Evolutionary conservation across 2,329 filamentous ascomycete genomes (phyloP).

Genomic region (Pseudocercospora musae): DNA sequence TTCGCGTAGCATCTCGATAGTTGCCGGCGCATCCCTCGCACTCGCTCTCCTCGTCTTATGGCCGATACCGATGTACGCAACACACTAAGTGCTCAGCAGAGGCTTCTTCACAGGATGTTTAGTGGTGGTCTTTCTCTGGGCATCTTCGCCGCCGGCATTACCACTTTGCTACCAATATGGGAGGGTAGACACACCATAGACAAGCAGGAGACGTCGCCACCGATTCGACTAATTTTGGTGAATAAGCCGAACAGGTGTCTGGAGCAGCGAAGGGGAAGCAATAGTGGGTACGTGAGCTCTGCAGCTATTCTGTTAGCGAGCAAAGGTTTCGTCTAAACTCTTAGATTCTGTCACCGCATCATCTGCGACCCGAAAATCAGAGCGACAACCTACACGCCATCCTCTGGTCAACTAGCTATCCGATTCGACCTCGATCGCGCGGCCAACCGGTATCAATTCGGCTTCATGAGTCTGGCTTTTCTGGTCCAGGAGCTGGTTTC

Average conservation of each 20-base stretch:
- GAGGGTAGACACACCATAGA: slow-evolving; percentile 16
- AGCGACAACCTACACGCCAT: background rate
- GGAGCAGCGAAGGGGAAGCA: background rate
- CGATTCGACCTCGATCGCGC: background rate
- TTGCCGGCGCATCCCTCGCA: slow-evolving; percentile 56
- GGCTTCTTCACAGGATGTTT: slow-evolving; percentile 49
- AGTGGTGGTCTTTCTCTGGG: slow-evolving; percentile 46
- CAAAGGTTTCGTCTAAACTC: background rate
- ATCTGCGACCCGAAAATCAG: no score
- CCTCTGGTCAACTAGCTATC: background rate
- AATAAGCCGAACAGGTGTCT: background rate
- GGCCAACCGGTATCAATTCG: background rate
- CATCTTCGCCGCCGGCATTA: slow-evolving; percentile 24
- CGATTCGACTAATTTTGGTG: background rate
- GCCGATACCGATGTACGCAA: slow-evolving; percentile 51
- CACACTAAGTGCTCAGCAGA: slow-evolving; percentile 48
- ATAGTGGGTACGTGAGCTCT: background rate
- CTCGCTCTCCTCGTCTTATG: slow-evolving; percentile 47
- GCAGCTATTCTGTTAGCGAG: background rate
- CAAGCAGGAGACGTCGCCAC: background rate
- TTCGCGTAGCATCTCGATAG: slow-evolving; percentile 34
- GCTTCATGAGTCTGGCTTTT: background rate
- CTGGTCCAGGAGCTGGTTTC: background rate
- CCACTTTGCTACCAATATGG: slow-evolving; percentile 27
- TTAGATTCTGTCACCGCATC: background rate